Base-by-base conservation (phyloP, 768 basidiomycete genomes). In the Serendipita indica region DNA sequence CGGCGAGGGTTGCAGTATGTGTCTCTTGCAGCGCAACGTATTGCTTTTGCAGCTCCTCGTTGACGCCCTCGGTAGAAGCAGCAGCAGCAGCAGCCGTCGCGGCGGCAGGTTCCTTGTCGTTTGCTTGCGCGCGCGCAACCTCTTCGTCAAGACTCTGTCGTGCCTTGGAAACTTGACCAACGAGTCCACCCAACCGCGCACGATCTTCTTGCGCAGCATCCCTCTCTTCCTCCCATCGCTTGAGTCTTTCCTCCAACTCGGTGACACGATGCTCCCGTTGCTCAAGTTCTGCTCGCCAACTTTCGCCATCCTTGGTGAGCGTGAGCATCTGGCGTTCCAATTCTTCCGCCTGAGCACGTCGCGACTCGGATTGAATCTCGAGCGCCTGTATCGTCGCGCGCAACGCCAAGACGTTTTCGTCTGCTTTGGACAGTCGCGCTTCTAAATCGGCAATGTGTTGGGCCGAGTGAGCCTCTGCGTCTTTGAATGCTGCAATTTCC, bases 361-460 rank as follows among this genome's bases (percentile, higher is more conserved):
- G 80, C n/a, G 76, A 72, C 59, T 84, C 83, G 49, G 83, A 77
- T 56, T 93, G 89, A 43, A 67, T 71, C 70, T 97, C 94, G 34
- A 94, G 75, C 10, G 69, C 74, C 64, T 88, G 88, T 22, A 97
- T 80, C 25, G 77, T 81, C 46, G 75, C 79, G 43, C 83, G 81
- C 3, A 96, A 74, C 7, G 70, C 69, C 3, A 86, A 72, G 5
- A 89, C 74, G 27, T 85, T 88, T 65, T 88, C 87, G 64, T 89
- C 88, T 1, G 88, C 79, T 56, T 80, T 82, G 27, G 81, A 73
- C 4, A 96, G 75, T 25, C 90, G 84, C 43, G 76, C 74, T 69
- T 98, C 94, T 28, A 98, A 77, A 52, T 93, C 91, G 7, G 79
- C 74, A 60, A 96, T 89, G 70, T 97, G 94, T 63, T 82, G 79